These are phyloP conservation scores for Cynara cardunculus DNA, from an alignment of 129 eudicot species.

Conservation along the genomic window DNA sequence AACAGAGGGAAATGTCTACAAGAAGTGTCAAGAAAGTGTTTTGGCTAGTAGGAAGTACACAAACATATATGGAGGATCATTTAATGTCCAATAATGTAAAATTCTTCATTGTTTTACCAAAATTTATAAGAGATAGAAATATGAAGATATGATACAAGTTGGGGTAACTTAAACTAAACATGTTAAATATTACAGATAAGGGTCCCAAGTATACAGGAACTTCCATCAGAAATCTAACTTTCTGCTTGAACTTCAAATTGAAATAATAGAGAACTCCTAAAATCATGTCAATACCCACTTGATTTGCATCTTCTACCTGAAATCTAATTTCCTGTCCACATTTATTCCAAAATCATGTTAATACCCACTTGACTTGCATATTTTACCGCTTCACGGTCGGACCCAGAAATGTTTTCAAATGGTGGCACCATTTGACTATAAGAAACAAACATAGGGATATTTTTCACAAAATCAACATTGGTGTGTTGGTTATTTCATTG, in stretches of 20 bases:
- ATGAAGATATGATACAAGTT: background rate
- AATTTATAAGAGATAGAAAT: background rate
- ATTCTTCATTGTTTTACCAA: no score
- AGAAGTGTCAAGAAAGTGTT: background rate
- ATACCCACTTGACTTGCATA: background rate
- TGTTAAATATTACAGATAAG: background rate
- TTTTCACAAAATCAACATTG: no score
- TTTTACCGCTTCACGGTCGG: background rate
- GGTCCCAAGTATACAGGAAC: background rate
- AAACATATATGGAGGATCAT: no score
- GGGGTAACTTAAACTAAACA: background rate
- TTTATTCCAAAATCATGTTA: background rate
- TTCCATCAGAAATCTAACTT: background rate
- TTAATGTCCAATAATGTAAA: no score
- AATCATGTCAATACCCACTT: background rate
- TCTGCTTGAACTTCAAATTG: background rate
- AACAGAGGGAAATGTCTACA: background rate
- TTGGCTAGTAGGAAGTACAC: no score
- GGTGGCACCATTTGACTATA: no score
- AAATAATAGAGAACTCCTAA: background rate
- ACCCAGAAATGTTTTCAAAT: no score
- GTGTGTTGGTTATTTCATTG: no score
- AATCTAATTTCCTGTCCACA: background rate
- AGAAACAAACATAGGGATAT: no score
- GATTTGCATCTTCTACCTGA: background rate